phyloP scores from a whole-genome alignment of 2,329 filamentous ascomycete species.

The Huntiella savannae region DNA sequence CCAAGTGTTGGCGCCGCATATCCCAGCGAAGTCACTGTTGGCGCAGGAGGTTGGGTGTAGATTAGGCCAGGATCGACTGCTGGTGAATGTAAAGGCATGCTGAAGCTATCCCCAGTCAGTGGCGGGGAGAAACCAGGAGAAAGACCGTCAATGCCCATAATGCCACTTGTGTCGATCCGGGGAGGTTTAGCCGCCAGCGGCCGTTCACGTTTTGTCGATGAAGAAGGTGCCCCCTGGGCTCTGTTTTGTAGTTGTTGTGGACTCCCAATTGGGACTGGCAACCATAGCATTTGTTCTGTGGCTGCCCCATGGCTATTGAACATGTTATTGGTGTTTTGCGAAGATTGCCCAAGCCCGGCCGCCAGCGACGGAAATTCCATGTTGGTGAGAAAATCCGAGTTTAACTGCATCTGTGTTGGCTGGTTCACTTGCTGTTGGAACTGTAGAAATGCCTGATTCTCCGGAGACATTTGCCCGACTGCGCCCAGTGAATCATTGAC shows the following conservation, averaged over 20 bases:
- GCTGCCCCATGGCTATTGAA: conserved; percentile 9
- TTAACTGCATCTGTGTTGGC: conserved; percentile 7
- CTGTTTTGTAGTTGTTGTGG: conserved; percentile 12
- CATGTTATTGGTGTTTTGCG: conserved; percentile 1
- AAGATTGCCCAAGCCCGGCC: conserved; percentile 1
- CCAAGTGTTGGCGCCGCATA: background rate
- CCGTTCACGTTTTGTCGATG: background rate
- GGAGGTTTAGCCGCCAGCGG: conserved; percentile 9
- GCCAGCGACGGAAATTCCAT: background rate
- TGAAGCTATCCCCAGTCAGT: conserved; percentile 13
- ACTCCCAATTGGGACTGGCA: conserved; percentile 8
- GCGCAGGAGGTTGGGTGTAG: conserved; percentile 29
- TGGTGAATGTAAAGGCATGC: conserved; percentile 3
- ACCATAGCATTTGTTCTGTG: conserved; percentile 4
- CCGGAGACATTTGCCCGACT: conserved; percentile 15
- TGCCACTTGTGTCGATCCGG: conserved; percentile 1
- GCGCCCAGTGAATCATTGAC: conserved; percentile 13
- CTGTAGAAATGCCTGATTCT: conserved; percentile 13
- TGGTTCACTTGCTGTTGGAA: conserved; percentile 9
- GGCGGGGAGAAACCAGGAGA: conserved; percentile 24
- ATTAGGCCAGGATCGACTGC: conserved; percentile 42
- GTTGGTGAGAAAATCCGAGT: background rate
- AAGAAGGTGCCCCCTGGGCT: conserved; percentile 6
- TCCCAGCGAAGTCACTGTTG: conserved; percentile 20
- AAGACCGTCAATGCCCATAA: conserved; percentile 17